Conservation (phyloP, 2,329 filamentous ascomycete genomes). For the Neopestalotiopsis rosae region DNA sequence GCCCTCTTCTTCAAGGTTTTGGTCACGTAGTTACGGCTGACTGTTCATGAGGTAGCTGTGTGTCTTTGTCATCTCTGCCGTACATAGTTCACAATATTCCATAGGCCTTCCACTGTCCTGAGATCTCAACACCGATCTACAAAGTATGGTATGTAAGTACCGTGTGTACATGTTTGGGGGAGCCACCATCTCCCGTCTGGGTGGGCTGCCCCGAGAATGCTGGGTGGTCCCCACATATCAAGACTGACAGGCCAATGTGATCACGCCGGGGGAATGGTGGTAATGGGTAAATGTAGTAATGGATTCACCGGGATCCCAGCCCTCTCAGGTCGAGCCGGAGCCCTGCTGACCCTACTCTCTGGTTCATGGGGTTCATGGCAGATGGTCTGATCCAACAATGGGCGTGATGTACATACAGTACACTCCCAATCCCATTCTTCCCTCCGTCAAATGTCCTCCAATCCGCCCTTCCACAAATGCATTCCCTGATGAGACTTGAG, state of each 20-base stretch:
- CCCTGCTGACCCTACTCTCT: slow-evolving; percentile 4
- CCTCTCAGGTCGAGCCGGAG: neutral
- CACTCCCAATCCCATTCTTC: too few species aligned
- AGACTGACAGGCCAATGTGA: slow-evolving; percentile 7
- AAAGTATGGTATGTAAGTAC: too few species aligned
- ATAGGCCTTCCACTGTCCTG: too few species aligned
- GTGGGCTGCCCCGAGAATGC: slow-evolving; percentile 14
- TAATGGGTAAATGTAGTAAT: neutral
- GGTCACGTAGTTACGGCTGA: too few species aligned
- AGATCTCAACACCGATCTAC: too few species aligned
- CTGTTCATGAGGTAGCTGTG: too few species aligned
- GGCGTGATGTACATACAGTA: neutral
- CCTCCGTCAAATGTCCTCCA: neutral
- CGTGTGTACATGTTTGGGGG: neutral
- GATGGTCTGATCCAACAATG: neutral
- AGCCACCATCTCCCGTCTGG: slow-evolving; percentile 15
- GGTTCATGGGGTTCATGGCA: neutral
- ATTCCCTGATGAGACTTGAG: neutral
- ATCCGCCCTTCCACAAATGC: neutral
- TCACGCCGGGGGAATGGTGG: slow-evolving; percentile 4
- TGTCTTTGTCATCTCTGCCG: too few species aligned
- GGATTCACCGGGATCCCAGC: neutral
- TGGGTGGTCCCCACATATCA: neutral
- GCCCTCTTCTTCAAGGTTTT: too few species aligned
- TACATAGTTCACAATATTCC: too few species aligned